Evolutionary conservation across 192 early-diverging fungal species (phyloP).

Genomic region (Dissophora globulifera): DNA sequence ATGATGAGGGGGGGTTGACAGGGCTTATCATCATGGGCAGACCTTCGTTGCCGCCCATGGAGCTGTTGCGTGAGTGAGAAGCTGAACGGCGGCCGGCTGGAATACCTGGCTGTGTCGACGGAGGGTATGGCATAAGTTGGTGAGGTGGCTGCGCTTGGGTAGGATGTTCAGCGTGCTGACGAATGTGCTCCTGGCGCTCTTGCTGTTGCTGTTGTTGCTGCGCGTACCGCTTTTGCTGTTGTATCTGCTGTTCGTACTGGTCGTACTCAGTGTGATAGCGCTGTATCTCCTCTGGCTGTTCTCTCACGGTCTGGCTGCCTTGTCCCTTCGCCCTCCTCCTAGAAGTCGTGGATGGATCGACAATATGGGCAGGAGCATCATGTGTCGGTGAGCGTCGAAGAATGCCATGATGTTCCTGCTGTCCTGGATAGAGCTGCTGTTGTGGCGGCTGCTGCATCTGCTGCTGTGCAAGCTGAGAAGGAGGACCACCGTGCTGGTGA

Average conservation of each 20-base stretch:
- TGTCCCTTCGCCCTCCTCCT: conserved; percentile 4
- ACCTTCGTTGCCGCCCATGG: conserved; percentile 11
- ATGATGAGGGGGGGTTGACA: conserved; percentile 1
- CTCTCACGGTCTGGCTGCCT: neutral
- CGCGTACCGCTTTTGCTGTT: conserved; percentile 4
- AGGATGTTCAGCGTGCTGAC: conserved; percentile 6
- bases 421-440: conserved; percentile 5
- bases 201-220: neutral
- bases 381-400: conserved; percentile 6
- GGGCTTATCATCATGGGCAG: conserved; percentile 30
- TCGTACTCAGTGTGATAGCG: conserved; percentile 4
- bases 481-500: neutral
- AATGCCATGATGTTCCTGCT: neutral
- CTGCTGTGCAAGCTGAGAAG: neutral
- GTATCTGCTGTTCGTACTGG: conserved; percentile 13
- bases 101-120: neutral
- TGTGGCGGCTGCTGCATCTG: conserved; percentile 1
- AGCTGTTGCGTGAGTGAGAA: conserved; percentile 30
- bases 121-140: conserved; percentile 2
- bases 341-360: neutral
- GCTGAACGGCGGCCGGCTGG: conserved; percentile 15
- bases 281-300: conserved; percentile 1
- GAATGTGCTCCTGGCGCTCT: conserved; percentile 19
- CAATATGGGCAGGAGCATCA: neutral
- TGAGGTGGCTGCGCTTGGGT: conserved; percentile 2